phyloP scores from a whole-genome alignment of 768 basidiomycete genomes.

The Lactarius evosmus region DNA sequence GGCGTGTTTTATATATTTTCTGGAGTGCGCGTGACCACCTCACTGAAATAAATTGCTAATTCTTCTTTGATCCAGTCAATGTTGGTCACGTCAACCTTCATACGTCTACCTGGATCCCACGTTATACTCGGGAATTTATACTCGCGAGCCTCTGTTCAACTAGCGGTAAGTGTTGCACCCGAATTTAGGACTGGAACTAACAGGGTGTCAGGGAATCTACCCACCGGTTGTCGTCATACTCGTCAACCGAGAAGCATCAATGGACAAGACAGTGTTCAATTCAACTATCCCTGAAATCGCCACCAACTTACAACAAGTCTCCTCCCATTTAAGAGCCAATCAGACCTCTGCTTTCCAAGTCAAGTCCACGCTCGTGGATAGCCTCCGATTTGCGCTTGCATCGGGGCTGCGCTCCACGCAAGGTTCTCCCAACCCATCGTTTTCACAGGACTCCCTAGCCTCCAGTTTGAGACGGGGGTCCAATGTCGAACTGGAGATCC shows the following conservation, averaged over 20 bases:
- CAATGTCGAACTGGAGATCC: not conserved
- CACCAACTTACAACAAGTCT: not conserved
- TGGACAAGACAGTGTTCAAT: constrained; percentile 1
- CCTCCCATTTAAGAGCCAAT: not conserved
- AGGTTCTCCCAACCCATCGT: not conserved
- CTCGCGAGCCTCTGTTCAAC: not conserved
- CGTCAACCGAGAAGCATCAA: not conserved
- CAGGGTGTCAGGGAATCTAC: not conserved
- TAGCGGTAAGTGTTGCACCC: not conserved
- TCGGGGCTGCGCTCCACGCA: too few relatives aligned
- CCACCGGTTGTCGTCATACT: not conserved
- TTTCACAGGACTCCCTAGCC: not conserved
- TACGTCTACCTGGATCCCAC: not conserved
- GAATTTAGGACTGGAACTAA: not conserved
- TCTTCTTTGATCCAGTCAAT: not conserved
- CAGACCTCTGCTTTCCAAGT: not conserved
- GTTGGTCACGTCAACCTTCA: not conserved
- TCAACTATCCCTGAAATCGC: not conserved
- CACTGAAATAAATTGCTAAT: not conserved
- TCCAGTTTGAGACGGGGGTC: not conserved
- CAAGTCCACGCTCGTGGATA: not conserved
- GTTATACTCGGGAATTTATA: not conserved
- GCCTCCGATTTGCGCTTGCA: not conserved
- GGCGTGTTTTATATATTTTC: constrained; percentile 1
- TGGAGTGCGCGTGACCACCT: not conserved